Base-by-base conservation (phyloP, 768 basidiomycete genomes). In the Lentinus brumalis region DNA sequence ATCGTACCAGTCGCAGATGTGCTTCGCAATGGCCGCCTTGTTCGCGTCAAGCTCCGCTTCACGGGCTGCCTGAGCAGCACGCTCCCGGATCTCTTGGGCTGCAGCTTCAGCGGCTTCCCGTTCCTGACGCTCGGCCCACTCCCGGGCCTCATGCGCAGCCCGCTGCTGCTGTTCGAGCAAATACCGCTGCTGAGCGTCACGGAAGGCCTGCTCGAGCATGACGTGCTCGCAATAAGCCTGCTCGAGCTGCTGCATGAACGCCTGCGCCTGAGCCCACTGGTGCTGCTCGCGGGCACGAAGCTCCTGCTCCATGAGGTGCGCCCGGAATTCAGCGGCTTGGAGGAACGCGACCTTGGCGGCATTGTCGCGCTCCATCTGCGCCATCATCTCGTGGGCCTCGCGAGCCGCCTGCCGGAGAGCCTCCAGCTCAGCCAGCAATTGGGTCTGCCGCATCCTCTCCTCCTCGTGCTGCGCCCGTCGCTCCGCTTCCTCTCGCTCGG, bases 1-100 rank as follows among this genome's bases (percentile, higher is more conserved):
- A 30, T 64, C 59, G 60, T 64, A 66, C 18, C 46, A 2, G 3
- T 56, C 47, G 50, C 56, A 62, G 61, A 39, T n/a, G 5, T 52
- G 10, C 31, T 35, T 35, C 3, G 50, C 38, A 5, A n/a, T 10
- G 31, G 8, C 5, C 30, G 46, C 46, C 46, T 29, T 2, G 46
- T 12, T 2, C 9, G 6, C 9, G 14, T 18, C 46, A 8, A 45
- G 21, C 30, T 46, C 41, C n/a, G 16, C 26, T 46, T 60, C 46
- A 14, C 46, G 46, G 3, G 46, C 53, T 10, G 40, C 58, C 35
- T 49, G 35, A 4, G 46, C 53, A 11, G 40, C 58, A 21, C 40
- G 35, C 38, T 39, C 46, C 32, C 29, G 32, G 38, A 21, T 53
- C 31, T 41, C 59, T 29, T 52, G 59, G 12, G 52, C 45, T 12